Base-by-base conservation (phyloP, 176 grass and related monocot species). In the Raddia distichophylla region DNA sequence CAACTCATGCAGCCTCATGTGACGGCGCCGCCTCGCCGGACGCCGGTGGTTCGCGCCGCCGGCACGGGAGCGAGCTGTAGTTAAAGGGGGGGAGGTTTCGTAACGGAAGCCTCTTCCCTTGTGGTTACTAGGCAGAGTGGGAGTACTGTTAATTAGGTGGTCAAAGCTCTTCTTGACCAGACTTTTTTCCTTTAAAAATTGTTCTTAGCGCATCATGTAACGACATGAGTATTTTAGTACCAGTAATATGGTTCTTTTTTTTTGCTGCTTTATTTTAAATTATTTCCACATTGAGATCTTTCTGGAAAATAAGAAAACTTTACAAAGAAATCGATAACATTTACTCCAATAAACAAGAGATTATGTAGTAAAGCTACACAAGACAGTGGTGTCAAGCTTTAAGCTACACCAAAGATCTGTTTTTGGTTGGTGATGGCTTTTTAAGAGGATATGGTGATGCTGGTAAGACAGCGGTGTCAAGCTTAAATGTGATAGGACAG, bases 1-100 rank as follows among this genome's bases (percentile, higher is more conserved):
- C 59, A 88, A 61, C 77, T 87, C 85, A 1, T 95, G 93, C 60
- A 90, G 58, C 56, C 4, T 95, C 75, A 95, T 95, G 93, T 95
- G 78, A 91, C 72, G 16, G 32, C 75, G 17, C 10, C 56, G 35
- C 7, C 67, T 15, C 20, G 49, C 50, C 14, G 69, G 66, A 8
- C 14, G 80, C 14, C 61, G 52, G 61, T 40, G 37, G 37, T 40
- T 40, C 3, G 37, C 37, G 37, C 37, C 37, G 37, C 37, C 60
- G 52, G 78, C 54, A 27, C 67, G 46, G 14, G 15, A 57, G 2
- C 59, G 79, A 83, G 73, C 33, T 84, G 84, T 88, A 73, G 84
- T 51, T 90, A 77, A 63, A 46, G 10, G 58, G 67, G 67, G 27
- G 17, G 53, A 72, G 52, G 81, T 67, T 78, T 75, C 74, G 71